Conservation (phyloP, 257 asterid genomes). For the Osmanthus fragrans region DNA sequence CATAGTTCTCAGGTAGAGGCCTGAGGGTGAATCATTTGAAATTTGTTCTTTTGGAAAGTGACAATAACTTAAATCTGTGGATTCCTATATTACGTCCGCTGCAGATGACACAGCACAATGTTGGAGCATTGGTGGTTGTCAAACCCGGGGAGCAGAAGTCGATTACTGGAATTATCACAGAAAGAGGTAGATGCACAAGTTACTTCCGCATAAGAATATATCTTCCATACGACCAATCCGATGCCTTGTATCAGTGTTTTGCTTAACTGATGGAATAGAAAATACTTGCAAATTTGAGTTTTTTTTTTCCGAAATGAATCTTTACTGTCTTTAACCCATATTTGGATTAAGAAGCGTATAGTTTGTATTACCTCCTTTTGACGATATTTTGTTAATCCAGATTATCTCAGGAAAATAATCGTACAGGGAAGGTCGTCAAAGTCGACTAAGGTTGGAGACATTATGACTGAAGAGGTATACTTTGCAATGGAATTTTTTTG, state of each 20-base stretch:
- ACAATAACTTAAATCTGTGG: neutral
- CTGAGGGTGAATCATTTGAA: neutral
- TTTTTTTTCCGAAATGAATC: too few species aligned
- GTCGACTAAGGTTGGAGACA: conserved; percentile 94
- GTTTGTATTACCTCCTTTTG: neutral
- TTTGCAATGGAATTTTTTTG: neutral
- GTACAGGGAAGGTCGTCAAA: conserved; percentile 96
- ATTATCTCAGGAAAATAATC: conserved; percentile 93
- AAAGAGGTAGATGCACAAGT: conserved; percentile 41
- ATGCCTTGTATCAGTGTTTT: neutral
- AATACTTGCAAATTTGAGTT: too few species aligned
- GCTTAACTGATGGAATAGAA: too few species aligned
- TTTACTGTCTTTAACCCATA: too few species aligned
- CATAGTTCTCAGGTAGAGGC: too few species aligned
- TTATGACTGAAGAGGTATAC: conserved; percentile 95
- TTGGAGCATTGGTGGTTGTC: conserved; percentile 97
- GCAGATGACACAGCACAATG: conserved; percentile 99
- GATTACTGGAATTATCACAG: conserved; percentile 81
- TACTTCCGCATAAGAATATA: neutral
- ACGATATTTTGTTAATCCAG: conserved; percentile 36
- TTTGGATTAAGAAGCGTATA: neutral
- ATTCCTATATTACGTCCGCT: neutral
- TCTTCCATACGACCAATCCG: too few species aligned
- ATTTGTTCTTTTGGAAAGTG: neutral
- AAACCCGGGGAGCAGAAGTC: conserved; percentile 82